Conservation (phyloP, 495 filamentous ascomycete genomes). For the Trichoderma virens region DNA sequence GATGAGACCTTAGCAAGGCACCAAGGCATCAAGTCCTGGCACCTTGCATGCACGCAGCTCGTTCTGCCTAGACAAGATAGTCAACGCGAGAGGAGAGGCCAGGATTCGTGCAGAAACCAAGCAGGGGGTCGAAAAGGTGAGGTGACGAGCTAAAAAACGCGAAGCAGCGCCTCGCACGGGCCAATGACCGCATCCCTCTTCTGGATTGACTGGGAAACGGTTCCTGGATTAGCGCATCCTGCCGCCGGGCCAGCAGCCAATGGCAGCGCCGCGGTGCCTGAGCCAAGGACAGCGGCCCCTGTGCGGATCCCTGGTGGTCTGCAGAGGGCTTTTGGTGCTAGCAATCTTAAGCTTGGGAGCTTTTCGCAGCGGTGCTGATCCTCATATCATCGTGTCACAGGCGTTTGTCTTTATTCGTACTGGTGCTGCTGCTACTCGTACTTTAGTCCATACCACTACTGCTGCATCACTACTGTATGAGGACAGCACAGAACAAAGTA, state of each 20-base stretch:
- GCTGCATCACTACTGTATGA: too few relatives aligned
- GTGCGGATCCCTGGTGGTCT: background rate
- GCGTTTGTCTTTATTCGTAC: background rate
- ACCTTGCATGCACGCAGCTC: too few relatives aligned
- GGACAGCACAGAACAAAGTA: too few relatives aligned
- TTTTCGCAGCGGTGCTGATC: background rate
- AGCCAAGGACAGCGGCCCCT: background rate
- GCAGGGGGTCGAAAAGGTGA: background rate
- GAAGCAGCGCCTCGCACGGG: background rate
- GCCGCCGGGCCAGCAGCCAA: background rate
- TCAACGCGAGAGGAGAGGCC: too few relatives aligned
- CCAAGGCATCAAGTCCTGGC: too few relatives aligned
- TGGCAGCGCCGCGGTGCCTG: constrained; percentile 2
- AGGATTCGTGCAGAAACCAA: background rate
- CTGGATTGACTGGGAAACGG: background rate
- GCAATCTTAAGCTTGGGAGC: background rate
- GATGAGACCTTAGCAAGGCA: too few relatives aligned
- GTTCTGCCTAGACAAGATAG: too few relatives aligned
- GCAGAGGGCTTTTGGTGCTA: background rate
- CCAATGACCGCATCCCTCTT: constrained; percentile 3
- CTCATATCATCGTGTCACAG: background rate
- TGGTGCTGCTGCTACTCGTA: too few relatives aligned
- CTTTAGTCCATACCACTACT: too few relatives aligned
- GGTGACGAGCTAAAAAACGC: background rate
- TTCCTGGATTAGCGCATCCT: constrained; percentile 7